Evolutionary conservation across 257 asterid species (phyloP).

Genomic region (Handroanthus guayacan): DNA sequence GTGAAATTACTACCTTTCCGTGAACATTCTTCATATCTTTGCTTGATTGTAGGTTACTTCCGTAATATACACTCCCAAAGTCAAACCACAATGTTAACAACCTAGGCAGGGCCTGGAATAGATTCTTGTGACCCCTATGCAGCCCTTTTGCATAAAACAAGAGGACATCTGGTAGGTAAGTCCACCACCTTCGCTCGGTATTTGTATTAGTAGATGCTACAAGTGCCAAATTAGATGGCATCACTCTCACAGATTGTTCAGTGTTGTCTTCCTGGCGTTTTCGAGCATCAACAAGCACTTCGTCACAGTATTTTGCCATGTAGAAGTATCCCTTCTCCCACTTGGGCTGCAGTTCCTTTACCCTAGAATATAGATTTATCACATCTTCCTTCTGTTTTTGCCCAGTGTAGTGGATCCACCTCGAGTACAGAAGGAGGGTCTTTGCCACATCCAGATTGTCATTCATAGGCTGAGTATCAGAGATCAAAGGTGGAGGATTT

Average conservation of each 20-base stretch:
- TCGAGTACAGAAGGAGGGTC: conserved; percentile 87
- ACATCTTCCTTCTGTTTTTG: conserved; percentile 97
- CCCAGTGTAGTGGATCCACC: conserved; percentile 98
- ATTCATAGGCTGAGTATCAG: conserved; percentile 60
- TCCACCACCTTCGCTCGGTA: conserved; percentile 88
- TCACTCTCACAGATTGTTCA: conserved; percentile 59
- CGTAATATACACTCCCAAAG: conserved; percentile 72
- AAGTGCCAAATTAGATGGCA: conserved; percentile 53
- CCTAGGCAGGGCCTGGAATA: conserved; percentile 97
- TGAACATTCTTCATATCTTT: conserved; percentile 75
- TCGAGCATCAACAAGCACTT: conserved; percentile 93
- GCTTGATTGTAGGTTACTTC: conserved; percentile 60
- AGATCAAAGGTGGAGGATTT: conserved; percentile 70
- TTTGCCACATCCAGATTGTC: conserved; percentile 79
- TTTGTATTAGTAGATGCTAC: conserved; percentile 56
- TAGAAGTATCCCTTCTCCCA: conserved; percentile 98
- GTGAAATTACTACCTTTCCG: conserved; percentile 61
- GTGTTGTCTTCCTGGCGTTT: conserved; percentile 82
- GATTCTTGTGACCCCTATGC: conserved; percentile 94
- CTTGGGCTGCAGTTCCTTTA: conserved; percentile 89
- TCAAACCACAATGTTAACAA: conserved; percentile 95
- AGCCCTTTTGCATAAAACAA: conserved; percentile 92
- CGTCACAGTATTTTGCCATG: conserved; percentile 95
- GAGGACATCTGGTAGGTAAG: conserved; percentile 85
- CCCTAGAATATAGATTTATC: conserved; percentile 86